Evolutionary conservation across 225 moss, liverwort and hornwort genomes (phyloP).

Genomic region (Marchantia paleacea): DNA sequence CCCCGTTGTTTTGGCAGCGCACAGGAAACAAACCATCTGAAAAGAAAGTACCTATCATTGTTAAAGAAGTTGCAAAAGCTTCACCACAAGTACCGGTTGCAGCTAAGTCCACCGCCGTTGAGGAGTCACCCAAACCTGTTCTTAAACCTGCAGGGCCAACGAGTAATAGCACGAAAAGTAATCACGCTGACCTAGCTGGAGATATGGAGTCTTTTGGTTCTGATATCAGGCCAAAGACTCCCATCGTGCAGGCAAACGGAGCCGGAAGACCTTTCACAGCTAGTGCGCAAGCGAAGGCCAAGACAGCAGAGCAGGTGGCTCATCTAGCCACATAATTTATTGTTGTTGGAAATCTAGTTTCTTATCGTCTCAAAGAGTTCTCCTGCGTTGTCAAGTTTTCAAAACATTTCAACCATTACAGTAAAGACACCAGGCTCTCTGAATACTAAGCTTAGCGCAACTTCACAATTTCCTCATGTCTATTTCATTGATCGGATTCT

Average conservation of each 20-base stretch:
- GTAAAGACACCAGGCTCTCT: neutral
- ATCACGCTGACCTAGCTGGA: neutral
- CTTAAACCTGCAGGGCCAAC: conserved; percentile 6
- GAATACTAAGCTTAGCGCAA: neutral
- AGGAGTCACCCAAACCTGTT: neutral
- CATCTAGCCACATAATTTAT: neutral
- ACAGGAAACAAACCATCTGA: conserved; percentile 17
- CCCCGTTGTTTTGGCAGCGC: neutral
- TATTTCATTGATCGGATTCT: neutral
- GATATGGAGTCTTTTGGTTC: conserved; percentile 7
- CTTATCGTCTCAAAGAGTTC: neutral
- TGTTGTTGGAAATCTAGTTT: neutral
- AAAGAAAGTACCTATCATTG: conserved; percentile 50
- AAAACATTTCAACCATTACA: neutral
- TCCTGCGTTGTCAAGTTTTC: neutral
- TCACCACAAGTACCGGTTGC: conserved; percentile 10
- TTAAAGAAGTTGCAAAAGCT: conserved; percentile 46
- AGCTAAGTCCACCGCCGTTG: conserved; percentile 6
- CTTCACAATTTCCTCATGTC: neutral
- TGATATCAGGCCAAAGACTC: neutral
- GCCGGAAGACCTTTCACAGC: conserved; percentile 1
- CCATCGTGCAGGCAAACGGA: neutral
- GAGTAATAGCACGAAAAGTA: conserved; percentile 1
- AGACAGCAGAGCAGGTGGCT: neutral
- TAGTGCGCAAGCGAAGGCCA: neutral